Evolutionary conservation across 73 alveolate species (phyloP).

Genomic region (Uronychia binucleata): DNA sequence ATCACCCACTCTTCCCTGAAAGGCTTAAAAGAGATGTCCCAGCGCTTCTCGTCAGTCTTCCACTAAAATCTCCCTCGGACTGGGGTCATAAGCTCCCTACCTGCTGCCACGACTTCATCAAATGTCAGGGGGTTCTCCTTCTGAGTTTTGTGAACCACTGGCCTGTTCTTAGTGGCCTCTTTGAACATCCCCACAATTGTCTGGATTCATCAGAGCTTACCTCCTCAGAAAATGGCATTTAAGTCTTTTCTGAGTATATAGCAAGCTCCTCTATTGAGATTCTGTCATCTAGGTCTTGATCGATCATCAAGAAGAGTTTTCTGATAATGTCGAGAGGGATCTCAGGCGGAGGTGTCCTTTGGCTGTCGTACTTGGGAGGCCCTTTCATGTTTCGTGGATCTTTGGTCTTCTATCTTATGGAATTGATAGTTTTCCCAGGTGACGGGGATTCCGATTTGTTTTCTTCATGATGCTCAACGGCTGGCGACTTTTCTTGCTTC

Average conservation of each 20-base stretch:
- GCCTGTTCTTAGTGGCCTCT: slow-evolving; percentile 47
- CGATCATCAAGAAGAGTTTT: slow-evolving; percentile 35
- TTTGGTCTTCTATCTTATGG: slow-evolving; percentile 12
- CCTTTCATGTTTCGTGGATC: slow-evolving; percentile 15
- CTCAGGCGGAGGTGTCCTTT: slow-evolving; percentile 59
- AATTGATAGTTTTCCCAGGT: not conserved
- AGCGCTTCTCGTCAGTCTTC: slow-evolving; percentile 32
- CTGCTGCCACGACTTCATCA: slow-evolving; percentile 54
- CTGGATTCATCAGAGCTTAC: not conserved
- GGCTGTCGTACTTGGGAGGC: slow-evolving; percentile 55
- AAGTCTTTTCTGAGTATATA: slow-evolving; percentile 15
- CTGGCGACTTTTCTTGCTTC: not conserved
- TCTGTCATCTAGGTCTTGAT: slow-evolving; percentile 57
- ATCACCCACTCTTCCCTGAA: slow-evolving; percentile 58
- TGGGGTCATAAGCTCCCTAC: not conserved
- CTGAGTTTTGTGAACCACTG: slow-evolving; percentile 28
- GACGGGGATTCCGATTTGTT: not conserved
- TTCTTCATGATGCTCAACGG: not conserved
- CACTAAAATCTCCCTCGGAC: slow-evolving; percentile 59
- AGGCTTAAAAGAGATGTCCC: slow-evolving; percentile 58
- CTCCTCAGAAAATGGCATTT: slow-evolving; percentile 33
- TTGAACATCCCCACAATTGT: slow-evolving; percentile 34
- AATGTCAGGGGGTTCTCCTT: slow-evolving; percentile 50
- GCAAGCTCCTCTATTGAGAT: slow-evolving; percentile 47
- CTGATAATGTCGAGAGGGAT: slow-evolving; percentile 55